These are phyloP conservation scores for Sergeia podlipaevii DNA, from an alignment of 208 protist genomes.

Conservation along the genomic window DNA sequence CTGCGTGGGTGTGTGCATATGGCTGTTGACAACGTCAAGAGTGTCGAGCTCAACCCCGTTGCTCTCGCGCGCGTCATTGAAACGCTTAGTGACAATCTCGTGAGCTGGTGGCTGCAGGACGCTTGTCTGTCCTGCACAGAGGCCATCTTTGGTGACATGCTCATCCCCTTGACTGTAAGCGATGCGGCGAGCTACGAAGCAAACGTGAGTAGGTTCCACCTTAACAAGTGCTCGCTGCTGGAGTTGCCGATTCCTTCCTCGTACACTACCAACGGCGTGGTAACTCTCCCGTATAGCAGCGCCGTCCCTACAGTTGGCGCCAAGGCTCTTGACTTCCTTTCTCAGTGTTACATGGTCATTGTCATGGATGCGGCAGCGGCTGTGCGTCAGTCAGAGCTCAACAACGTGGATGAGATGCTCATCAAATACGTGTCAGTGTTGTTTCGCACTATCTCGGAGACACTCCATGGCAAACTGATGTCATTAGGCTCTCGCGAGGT, in stretches of 20 bases:
- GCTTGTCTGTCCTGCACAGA: conserved; percentile 66
- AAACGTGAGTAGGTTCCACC: conserved; percentile 54
- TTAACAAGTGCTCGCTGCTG: conserved; percentile 54
- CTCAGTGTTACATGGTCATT: conserved; percentile 73
- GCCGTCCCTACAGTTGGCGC: conserved; percentile 65
- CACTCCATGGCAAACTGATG: conserved; percentile 63
- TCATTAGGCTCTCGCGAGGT: conserved; percentile 36
- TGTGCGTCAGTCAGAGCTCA: conserved; percentile 81
- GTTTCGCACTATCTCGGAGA: conserved; percentile 80
- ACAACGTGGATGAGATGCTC: conserved; percentile 91
- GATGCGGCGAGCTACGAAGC: conserved; percentile 47
- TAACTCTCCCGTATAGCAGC: conserved; percentile 68
- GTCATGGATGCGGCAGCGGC: conserved; percentile 46
- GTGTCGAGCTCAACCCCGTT: conserved; percentile 66
- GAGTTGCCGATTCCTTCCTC: conserved; percentile 54
- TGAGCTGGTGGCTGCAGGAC: conserved; percentile 79
- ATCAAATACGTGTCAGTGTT: conserved; percentile 87
- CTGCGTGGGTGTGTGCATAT: conserved; percentile 59
- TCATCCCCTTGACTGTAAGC: conserved; percentile 40
- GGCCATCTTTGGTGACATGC: conserved; percentile 56
- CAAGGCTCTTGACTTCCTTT: conserved; percentile 56
- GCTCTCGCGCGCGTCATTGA: conserved; percentile 72
- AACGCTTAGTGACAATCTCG: conserved; percentile 67
- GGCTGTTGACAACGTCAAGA: conserved; percentile 56
- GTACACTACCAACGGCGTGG: conserved; percentile 34